These are phyloP conservation scores for Tricholoma hemisulphureum DNA, from an alignment of 768 basidiomycete genomes.

Conservation along the genomic window DNA sequence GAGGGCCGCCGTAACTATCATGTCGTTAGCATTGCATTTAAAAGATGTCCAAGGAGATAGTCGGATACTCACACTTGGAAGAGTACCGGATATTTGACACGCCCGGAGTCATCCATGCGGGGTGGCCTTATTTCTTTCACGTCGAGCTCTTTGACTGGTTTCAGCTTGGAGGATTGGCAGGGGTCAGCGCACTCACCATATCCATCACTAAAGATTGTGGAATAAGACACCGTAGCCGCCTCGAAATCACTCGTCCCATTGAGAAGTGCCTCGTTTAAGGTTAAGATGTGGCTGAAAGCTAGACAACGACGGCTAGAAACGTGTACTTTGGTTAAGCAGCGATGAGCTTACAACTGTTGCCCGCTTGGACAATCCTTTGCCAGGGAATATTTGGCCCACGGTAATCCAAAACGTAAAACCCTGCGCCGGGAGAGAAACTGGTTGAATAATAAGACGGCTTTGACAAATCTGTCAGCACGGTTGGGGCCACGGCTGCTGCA, in stretches of 20 bases:
- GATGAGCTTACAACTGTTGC: slow-evolving; percentile 34
- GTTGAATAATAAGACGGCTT: slow-evolving; percentile 60
- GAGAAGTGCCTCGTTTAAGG: slow-evolving; percentile 66
- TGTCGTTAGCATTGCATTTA: slow-evolving; percentile 5
- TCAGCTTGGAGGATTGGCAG: slow-evolving; percentile 10
- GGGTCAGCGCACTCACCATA: slow-evolving; percentile 52
- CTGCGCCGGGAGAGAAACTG: slow-evolving; percentile 81
- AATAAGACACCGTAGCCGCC: slow-evolving; percentile 63
- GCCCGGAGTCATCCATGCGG: slow-evolving; percentile 90
- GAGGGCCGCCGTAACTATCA: slow-evolving; percentile 85
- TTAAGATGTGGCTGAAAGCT: slow-evolving; percentile 68
- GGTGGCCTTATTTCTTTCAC: slow-evolving; percentile 90
- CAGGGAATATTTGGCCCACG: slow-evolving; percentile 81
- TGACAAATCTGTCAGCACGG: slow-evolving; percentile 50
- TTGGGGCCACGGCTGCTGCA: slow-evolving; percentile 37
- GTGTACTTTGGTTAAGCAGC: background rate
- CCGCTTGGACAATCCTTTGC: slow-evolving; percentile 73
- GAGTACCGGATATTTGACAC: slow-evolving; percentile 92
- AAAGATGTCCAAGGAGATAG: slow-evolving; percentile 6
- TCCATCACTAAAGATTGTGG: slow-evolving; percentile 77
- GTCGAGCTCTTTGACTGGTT: slow-evolving; percentile 65
- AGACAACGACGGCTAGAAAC: background rate
- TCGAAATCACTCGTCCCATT: slow-evolving; percentile 67
- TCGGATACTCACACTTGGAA: slow-evolving; percentile 68
- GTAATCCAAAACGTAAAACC: slow-evolving; percentile 81